Conservation (phyloP, 1,139 yeast genomes). For the Magnusiomyces sp. region DNA sequence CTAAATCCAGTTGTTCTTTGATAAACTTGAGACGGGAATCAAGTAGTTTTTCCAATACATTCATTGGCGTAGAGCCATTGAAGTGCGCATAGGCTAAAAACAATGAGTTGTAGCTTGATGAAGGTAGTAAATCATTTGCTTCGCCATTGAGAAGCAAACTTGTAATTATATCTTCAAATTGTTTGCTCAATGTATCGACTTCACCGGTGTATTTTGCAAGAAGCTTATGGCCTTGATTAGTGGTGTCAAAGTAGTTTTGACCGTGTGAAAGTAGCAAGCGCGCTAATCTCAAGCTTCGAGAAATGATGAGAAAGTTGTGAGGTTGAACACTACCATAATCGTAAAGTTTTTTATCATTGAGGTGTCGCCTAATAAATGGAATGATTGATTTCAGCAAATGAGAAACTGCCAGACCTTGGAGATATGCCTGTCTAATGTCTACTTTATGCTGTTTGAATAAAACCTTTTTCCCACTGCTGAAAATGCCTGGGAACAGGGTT, state of each 20-base stretch:
- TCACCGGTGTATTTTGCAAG: too few species aligned
- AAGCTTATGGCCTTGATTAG: background rate
- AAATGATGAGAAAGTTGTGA: constrained; percentile 13
- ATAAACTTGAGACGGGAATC: constrained; percentile 8
- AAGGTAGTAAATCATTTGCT: constrained; percentile 8
- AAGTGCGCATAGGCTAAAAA: constrained; percentile 20
- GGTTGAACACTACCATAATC: background rate
- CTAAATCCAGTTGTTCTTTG: background rate
- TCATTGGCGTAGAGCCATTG: constrained; percentile 12
- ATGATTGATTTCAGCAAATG: constrained; percentile 10
- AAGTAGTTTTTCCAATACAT: constrained; percentile 14
- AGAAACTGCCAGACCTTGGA: constrained; percentile 8
- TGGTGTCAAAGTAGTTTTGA: background rate
- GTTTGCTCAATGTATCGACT: background rate
- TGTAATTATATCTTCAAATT: constrained; percentile 8
- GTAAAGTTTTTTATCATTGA: constrained; percentile 3
- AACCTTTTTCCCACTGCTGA: constrained; percentile 6
- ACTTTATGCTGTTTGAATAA: background rate
- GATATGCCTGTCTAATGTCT: background rate
- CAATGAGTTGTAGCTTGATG: constrained; percentile 12
- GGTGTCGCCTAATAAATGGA: constrained; percentile 9
- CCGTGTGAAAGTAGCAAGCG: constrained; percentile 1
- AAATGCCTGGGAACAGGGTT: background rate
- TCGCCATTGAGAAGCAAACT: constrained; percentile 12
- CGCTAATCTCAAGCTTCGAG: constrained; percentile 16